These are phyloP conservation scores for Fusarium torulosum DNA, from an alignment of 2,329 filamentous ascomycete genomes.

Conservation along the genomic window DNA sequence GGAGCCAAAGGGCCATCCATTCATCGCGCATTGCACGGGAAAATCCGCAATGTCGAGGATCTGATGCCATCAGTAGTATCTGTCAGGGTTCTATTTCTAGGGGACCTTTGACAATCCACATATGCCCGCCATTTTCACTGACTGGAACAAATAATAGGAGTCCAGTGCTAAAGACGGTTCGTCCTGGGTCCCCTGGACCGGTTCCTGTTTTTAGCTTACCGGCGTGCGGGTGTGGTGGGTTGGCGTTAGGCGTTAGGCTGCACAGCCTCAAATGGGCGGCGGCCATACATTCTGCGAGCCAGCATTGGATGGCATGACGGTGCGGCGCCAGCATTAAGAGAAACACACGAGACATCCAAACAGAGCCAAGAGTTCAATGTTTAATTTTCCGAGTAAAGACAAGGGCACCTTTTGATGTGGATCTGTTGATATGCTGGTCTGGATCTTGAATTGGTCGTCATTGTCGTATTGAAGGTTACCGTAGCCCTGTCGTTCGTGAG, in stretches of 20 bases:
- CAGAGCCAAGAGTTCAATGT: not conserved
- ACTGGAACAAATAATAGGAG: not conserved
- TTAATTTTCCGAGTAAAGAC: constrained; percentile 27
- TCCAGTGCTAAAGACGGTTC: constrained; percentile 30
- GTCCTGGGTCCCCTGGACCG: constrained; percentile 22
- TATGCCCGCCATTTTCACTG: not conserved
- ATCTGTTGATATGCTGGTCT: constrained; percentile 27
- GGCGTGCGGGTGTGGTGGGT: constrained; percentile 32
- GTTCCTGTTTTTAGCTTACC: constrained; percentile 43
- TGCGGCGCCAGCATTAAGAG: constrained; percentile 9
- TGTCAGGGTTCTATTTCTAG: constrained; percentile 26
- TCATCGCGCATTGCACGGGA: constrained; percentile 9
- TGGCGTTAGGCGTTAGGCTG: constrained; percentile 6
- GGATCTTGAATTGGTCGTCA: constrained; percentile 26
- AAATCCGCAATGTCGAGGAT: constrained; percentile 4
- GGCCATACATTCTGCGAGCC: constrained; percentile 19
- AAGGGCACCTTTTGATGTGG: constrained; percentile 28
- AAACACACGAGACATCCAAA: constrained; percentile 1
- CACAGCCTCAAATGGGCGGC: constrained; percentile 41
- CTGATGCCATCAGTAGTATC: constrained; percentile 6
- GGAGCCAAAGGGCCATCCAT: constrained; percentile 23
- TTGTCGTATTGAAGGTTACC: constrained; percentile 17
- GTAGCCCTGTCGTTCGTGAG: not conserved
- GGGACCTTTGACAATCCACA: constrained; percentile 23
- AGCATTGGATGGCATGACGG: constrained; percentile 14